phyloP scores from a whole-genome alignment of 352 stramenopile species.

The Globisporangium abappressorium region DNA sequence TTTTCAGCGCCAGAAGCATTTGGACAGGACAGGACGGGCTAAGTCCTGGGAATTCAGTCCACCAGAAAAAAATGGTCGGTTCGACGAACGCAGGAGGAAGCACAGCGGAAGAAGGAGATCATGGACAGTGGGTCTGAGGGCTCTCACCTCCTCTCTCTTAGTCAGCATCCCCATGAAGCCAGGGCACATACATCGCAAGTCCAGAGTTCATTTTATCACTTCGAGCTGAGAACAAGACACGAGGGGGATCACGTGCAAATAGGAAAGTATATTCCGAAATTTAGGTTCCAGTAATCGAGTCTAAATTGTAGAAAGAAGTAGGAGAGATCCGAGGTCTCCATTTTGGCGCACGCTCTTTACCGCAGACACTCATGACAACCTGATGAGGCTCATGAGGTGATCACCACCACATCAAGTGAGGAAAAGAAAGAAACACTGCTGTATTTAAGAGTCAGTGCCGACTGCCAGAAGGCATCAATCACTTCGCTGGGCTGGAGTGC shows the following conservation, averaged over 20 bases:
- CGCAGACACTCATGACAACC: background rate
- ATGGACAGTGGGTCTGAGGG: background rate
- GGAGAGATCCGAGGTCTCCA: background rate
- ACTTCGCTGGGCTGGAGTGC: too few relatives aligned
- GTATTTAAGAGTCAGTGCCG: background rate
- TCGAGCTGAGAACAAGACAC: background rate
- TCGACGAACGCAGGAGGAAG: background rate
- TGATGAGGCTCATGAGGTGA: background rate
- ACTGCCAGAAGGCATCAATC: background rate
- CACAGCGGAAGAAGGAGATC: background rate
- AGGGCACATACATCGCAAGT: background rate
- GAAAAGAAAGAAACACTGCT: background rate
- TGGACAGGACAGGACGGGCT: background rate
- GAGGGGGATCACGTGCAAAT: background rate
- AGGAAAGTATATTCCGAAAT: background rate
- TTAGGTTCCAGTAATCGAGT: background rate
- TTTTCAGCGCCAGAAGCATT: background rate
- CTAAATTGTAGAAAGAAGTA: background rate
- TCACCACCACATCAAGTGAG: background rate
- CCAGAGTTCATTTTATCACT: background rate
- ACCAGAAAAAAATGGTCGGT: background rate
- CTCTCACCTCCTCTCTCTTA: background rate
- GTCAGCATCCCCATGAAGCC: background rate
- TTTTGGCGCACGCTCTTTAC: background rate
- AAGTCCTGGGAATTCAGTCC: background rate